A percentile compares a stretch with the other conserved stretches of the same genome.
These are phyloP conservation scores for Suillus ampliporus DNA, from an alignment of 768 basidiomycete genomes.

Conservation along the genomic window DNA sequence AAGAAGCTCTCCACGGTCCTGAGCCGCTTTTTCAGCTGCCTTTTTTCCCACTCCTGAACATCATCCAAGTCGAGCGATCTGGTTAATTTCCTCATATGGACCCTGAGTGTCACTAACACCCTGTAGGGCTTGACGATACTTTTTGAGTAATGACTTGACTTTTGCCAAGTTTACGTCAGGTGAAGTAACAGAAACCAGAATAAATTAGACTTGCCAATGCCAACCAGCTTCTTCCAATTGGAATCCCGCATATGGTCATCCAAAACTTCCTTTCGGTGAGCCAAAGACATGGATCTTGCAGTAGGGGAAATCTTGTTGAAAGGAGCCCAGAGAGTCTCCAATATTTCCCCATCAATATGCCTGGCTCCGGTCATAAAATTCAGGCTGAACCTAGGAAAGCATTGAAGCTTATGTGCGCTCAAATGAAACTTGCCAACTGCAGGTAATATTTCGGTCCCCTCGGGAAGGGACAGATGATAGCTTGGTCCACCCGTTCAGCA, in stretches of 20 bases:
- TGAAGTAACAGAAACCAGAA: too few species aligned
- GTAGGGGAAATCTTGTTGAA: constrained; percentile 23
- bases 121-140: not conserved
- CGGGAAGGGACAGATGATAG: not conserved
- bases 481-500: constrained; percentile 6
- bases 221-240: constrained; percentile 39
- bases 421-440: constrained; percentile 38
- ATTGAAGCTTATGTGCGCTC: constrained; percentile 33
- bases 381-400: constrained; percentile 29
- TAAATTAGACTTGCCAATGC: constrained; percentile 20
- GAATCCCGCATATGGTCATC: constrained; percentile 32
- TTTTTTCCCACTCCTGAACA: not conserved
- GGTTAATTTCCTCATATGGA: constrained; percentile 1
- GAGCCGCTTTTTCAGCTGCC: not conserved
- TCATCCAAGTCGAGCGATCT: not conserved
- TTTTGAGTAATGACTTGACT: constrained; percentile 2
- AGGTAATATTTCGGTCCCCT: constrained; percentile 13
- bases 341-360: constrained; percentile 37
- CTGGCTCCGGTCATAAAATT: constrained; percentile 35
- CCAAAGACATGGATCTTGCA: constrained; percentile 25
- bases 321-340: constrained; percentile 28
- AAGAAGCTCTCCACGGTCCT: constrained; percentile 5
- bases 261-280: constrained; percentile 28
- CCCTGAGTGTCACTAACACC: constrained; percentile 9
- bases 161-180: too few species aligned